Evolutionary conservation across 2,329 filamentous ascomycete species (phyloP).

Genomic region (Ustilaginoidea virens): DNA sequence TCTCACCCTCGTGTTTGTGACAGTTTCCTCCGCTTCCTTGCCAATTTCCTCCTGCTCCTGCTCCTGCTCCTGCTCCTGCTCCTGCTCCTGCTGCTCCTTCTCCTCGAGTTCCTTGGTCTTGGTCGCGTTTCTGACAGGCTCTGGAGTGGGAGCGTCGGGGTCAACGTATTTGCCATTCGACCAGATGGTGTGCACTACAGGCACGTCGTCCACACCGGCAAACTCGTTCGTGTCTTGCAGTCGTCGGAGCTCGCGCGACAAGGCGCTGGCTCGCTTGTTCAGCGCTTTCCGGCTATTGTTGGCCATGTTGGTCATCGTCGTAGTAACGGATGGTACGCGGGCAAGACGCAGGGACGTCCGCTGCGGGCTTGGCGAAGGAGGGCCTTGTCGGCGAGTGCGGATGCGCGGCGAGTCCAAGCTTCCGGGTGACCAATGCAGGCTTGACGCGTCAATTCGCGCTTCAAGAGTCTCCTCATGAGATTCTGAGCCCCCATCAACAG

Average conservation of each 20-base stretch:
- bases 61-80: constrained; percentile 10
- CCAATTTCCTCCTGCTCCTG: constrained; percentile 9
- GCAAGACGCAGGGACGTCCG: constrained; percentile 26
- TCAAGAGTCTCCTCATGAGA: constrained; percentile 4
- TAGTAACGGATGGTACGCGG: constrained; percentile 24
- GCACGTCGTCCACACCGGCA: constrained; percentile 39
- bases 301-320: constrained; percentile 36
- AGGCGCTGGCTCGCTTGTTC: constrained; percentile 29
- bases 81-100: constrained; percentile 7
- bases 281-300: constrained; percentile 44
- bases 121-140: constrained; percentile 21
- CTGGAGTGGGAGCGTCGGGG: constrained; percentile 23
- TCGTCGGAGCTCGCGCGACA: constrained; percentile 41
- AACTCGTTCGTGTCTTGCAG: constrained; percentile 50
- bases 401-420: constrained; percentile 19
- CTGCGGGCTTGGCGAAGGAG: constrained; percentile 15
- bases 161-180: constrained; percentile 48
- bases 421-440: constrained; percentile 26
- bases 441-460: constrained; percentile 26
- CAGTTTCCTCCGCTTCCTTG: constrained; percentile 22
- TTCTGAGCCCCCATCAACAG: constrained; percentile 6
- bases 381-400: constrained; percentile 17
- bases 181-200: constrained; percentile 44
- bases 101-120: constrained; percentile 9
- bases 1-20: constrained; percentile 23